Evolutionary conservation across 371 early-diverging fungal genomes (phyloP).

Genomic region (Mortierella sp.): DNA sequence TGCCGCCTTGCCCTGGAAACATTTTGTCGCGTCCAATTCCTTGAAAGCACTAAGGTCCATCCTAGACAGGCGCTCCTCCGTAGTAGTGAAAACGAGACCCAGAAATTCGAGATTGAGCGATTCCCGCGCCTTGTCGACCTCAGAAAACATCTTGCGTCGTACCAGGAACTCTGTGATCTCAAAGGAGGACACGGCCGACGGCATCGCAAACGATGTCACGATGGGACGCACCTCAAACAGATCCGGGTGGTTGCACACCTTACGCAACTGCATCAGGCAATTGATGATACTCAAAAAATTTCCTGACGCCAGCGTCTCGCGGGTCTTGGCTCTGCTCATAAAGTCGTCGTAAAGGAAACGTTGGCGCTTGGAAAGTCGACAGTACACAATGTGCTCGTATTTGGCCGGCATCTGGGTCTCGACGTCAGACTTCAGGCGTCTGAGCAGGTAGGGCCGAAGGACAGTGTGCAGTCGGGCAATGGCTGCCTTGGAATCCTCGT

Average conservation of each 20-base stretch:
- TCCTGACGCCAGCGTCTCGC: conserved; percentile 78
- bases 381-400: conserved; percentile 83
- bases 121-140: conserved; percentile 39
- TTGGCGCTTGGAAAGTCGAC: conserved; percentile 83
- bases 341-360: conserved; percentile 91
- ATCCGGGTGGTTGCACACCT: conserved; percentile 98
- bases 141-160: conserved; percentile 58
- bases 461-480: conserved; percentile 82
- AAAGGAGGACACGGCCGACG: conserved; percentile 59
- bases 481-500: conserved; percentile 69
- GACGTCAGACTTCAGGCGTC: conserved; percentile 87
- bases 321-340: conserved; percentile 85
- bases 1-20: conserved; percentile 54
- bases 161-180: conserved; percentile 59
- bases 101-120: conserved; percentile 57
- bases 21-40: conserved; percentile 58
- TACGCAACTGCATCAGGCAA: conserved; percentile 95
- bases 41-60: conserved; percentile 54
- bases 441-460: conserved; percentile 89
- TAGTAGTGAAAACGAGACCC: conserved; percentile 59
- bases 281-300: conserved; percentile 89
- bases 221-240: conserved; percentile 93
- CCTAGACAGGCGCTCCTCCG: conserved; percentile 45
- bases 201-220: conserved; percentile 81
- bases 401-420: conserved; percentile 90